Base-by-base conservation (phyloP, 75 land plant genomes). In the Cryptomeria japonica region DNA sequence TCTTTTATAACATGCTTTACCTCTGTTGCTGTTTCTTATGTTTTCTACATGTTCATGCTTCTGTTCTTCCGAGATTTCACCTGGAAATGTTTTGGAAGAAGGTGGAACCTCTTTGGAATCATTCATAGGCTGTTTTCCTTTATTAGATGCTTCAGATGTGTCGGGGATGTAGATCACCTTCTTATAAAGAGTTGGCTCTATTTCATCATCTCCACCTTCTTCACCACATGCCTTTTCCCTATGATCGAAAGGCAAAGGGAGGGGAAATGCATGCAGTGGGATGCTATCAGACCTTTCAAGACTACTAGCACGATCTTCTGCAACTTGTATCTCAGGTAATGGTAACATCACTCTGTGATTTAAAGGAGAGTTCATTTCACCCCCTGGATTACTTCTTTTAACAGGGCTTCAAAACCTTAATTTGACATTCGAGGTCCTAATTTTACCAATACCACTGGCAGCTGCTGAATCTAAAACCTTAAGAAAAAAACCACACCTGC, bases 101-200 rank as follows among this genome's bases (percentile, higher is more conserved):
- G 49, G 83, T 44, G 83, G 39, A 41, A 47, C 31, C 39, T 41
- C 49, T 3, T 8, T 22, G 22, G 47, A 25, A 44, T 44, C 47
- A 44, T 80, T 80, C 31, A 38, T 80, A 28, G 84, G 31, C 15
- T 25, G 39, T 80, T 80, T 80, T 2, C 84, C 83, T 80, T 25
- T 80, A 25, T 42, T 22, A 80, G 83, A 42, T 80, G 47, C 47
- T 44, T 80, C 47, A 80, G 49, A 25, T 41, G 47, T 80, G 47
- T 80, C 83, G 10, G 47, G 83, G 83, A 80, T 80, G 49, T 80
- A 80, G 83, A 80, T 80, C 49, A 80, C 83, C 83, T 80, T 80
- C 83, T 80, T 80, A 80, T 80, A 41, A 44, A 80, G 83, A 80
- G 83, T 44, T 42, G 47, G 83, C 47, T 80, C 83, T 42, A 80